Base-by-base conservation (phyloP, 805 yeast genomes). In the Monosporozyma unispora region DNA sequence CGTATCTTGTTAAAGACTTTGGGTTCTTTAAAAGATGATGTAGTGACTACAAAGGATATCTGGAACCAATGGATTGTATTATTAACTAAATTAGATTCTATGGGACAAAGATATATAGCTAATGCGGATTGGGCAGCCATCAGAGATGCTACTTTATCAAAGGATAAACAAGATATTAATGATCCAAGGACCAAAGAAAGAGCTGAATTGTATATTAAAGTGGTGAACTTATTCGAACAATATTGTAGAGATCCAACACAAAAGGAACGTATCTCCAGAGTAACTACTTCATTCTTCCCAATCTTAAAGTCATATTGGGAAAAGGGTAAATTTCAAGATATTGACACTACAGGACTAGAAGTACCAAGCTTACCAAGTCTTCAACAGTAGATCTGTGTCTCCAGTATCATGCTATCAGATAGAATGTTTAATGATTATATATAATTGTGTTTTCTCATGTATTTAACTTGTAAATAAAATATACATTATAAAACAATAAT, bases 41-140 rank as follows among this genome's bases (percentile, higher is more conserved):
- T 18, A n/a, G 76, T 74, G 42, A 70, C 77, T 35, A 63, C 75
- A 29, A 67, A 66, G 11, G 81, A 77, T 49, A 80, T 86, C 52
- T 64, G 78, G 52, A 54, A 61, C n/a, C 70, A 69, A 52, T 82
- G 87, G 87, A 66, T 71, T 51, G 74, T 75, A 42, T 63, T 76
- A 31, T 61, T 80, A 27, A 44, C 50, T 29, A 73, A 77, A 55
- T 78, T 79, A 51, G 75, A 74, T 22, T 61, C 63, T 37, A 72
- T 70, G 48, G 78, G 79, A 8, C 77, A 75, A 64, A 66, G 62
- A 22, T 82, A 79, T 62, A 80, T 84, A 57, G 87, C 89, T 4
- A 80, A 79, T 62, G 90, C 90, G 10, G 89, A 84, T 66, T 84
- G 89, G 89, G 81, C 86, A 23, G 83, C 89, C 2, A 64, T 84